These are phyloP conservation scores for Fistulinella staudtii DNA, from an alignment of 1,284 basidiomycete genomes.

Conservation along the genomic window DNA sequence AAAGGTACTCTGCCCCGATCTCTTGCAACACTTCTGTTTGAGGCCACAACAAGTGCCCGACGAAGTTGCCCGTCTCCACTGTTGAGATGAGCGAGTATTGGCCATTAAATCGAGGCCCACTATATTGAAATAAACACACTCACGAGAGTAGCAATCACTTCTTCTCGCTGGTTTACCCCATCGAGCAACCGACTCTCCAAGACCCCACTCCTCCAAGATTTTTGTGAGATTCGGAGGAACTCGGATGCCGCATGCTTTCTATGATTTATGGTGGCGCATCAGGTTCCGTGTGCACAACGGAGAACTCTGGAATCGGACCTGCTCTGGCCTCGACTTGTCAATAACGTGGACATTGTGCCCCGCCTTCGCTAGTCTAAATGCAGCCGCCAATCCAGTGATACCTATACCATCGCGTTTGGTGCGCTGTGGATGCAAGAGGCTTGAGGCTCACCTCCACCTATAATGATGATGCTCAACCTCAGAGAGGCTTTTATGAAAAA, in stretches of 20 bases:
- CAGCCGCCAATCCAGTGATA: conserved; percentile 43
- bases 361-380: conserved; percentile 40
- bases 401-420: conserved; percentile 20
- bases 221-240: conserved; percentile 48
- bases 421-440: background rate
- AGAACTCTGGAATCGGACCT: conserved; percentile 20
- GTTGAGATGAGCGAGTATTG: background rate
- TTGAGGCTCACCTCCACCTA: conserved; percentile 39
- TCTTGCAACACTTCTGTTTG: conserved; percentile 46
- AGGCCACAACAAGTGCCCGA: conserved; percentile 44
- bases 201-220: conserved; percentile 46
- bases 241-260: conserved; percentile 39
- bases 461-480: conserved; percentile 36
- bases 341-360: conserved; percentile 47
- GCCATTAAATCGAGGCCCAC: background rate
- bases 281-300: background rate
- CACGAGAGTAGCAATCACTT: conserved; percentile 19
- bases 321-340: conserved; percentile 36
- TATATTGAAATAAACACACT: conserved; percentile 12
- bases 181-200: conserved; percentile 37
- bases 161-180: conserved; percentile 27
- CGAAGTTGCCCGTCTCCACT: conserved; percentile 41
- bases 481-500: conserved; percentile 22
- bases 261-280: conserved; percentile 1
- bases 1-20: conserved; percentile 44